Percentiles rank a stretch among this genome's conserved stretches.
Conservation (phyloP, 2,329 filamentous ascomycete genomes). For the Talaromyces amestolkiae region DNA sequence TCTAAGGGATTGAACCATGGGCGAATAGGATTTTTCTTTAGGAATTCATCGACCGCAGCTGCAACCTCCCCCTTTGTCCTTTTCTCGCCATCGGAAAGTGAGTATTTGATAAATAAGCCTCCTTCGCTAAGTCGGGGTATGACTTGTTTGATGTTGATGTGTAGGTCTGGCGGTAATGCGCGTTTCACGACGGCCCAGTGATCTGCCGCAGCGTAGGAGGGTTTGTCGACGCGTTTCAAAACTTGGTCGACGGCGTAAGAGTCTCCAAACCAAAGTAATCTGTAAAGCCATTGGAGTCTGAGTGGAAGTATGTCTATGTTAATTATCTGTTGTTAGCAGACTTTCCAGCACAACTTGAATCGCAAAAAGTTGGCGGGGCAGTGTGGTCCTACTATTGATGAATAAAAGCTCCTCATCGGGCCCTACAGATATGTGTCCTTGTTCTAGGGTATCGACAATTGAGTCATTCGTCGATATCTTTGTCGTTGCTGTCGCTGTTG, state of each 20-base stretch:
- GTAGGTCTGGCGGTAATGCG: conserved; percentile 61
- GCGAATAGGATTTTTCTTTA: conserved; percentile 69
- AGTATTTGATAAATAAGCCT: conserved; percentile 88
- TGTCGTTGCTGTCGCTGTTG: neutral
- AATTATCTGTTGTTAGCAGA: conserved; percentile 13
- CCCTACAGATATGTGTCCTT: conserved; percentile 73
- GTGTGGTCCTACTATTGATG: conserved; percentile 68
- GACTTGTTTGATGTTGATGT: conserved; percentile 74
- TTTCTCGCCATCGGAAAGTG: conserved; percentile 48
- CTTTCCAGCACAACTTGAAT: neutral
- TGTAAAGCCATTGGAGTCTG: conserved; percentile 63
- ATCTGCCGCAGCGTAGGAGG: conserved; percentile 54
- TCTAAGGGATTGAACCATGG: conserved; percentile 89
- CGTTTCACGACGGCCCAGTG: conserved; percentile 56
- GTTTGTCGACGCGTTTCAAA: conserved; percentile 53
- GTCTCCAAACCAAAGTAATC: conserved; percentile 50
- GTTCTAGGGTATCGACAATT: conserved; percentile 7
- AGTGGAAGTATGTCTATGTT: conserved; percentile 75
- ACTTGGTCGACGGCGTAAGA: conserved; percentile 49
- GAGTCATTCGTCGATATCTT: neutral
- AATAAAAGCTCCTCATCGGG: conserved; percentile 82
- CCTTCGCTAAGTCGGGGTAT: conserved; percentile 85
- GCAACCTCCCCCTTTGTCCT: conserved; percentile 53
- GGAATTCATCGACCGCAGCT: conserved; percentile 58
- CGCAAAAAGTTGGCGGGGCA: neutral